Percentiles rank a stretch among this genome's conserved stretches.
Evolutionary conservation across 1,139 yeast species (phyloP).

Genomic region (Hansenula sp.): DNA sequence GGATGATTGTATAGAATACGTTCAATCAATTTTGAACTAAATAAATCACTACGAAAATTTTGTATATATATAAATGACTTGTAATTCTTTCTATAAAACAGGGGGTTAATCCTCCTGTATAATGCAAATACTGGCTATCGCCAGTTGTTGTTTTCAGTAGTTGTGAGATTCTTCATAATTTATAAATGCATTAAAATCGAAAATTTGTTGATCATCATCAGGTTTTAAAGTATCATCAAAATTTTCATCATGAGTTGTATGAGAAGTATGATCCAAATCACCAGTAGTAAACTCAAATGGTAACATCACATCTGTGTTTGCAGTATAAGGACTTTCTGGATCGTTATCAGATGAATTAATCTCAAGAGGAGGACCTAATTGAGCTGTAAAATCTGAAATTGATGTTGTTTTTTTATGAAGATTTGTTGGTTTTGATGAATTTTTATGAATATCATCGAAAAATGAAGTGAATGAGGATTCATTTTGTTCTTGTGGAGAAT

Average conservation of each 20-base stretch:
- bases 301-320: slow-evolving; percentile 4
- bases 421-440: slow-evolving; percentile 7
- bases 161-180: slow-evolving; percentile 6
- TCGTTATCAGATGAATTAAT: slow-evolving; percentile 12
- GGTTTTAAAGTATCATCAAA: neutral
- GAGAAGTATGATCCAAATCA: slow-evolving; percentile 2
- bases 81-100: too few relatives aligned
- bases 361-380: slow-evolving; percentile 21
- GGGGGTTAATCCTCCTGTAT: too few relatives aligned
- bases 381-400: slow-evolving; percentile 10
- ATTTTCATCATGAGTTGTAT: neutral
- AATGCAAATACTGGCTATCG: too few relatives aligned
- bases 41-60: too few relatives aligned
- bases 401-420: slow-evolving; percentile 3
- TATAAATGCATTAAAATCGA: slow-evolving; percentile 21
- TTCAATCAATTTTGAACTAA: slow-evolving; percentile 25
- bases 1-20: slow-evolving; percentile 49
- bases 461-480: slow-evolving; percentile 2
- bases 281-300: slow-evolving; percentile 6
- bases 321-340: slow-evolving; percentile 3
- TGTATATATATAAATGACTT: too few relatives aligned
- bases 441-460: slow-evolving; percentile 1
- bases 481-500: slow-evolving; percentile 1
- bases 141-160: too few relatives aligned
- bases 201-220: slow-evolving; percentile 7